These are phyloP conservation scores for Lachancea quebecensis DNA, from an alignment of 805 yeast genomes.

Conservation along the genomic window DNA sequence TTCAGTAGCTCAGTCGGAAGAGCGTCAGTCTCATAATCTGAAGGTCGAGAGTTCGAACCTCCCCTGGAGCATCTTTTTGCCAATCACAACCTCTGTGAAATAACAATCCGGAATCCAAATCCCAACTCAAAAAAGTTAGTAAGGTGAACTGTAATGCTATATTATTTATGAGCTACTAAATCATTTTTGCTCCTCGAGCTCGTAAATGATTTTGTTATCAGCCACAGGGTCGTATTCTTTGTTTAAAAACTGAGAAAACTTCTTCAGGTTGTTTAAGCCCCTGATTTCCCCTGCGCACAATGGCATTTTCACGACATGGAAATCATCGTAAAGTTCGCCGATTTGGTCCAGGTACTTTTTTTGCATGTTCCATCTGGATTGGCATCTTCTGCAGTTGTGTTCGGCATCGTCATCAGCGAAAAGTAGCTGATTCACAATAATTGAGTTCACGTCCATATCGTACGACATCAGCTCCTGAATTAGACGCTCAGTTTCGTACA, in stretches of 20 bases:
- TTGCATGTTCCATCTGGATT: conserved; percentile 92
- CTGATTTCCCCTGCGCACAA: conserved; percentile 91
- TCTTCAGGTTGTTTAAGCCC: conserved; percentile 78
- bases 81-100: no score
- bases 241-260: conserved; percentile 74
- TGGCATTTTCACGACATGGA: conserved; percentile 94
- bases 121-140: no score
- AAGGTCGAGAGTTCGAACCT: conserved; percentile 25
- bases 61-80: conserved; percentile 19
- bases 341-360: conserved; percentile 90
- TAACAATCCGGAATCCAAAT: no score
- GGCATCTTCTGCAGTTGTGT: conserved; percentile 79
- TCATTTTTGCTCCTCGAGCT: conserved; percentile 30
- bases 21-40: conserved; percentile 22
- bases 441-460: conserved; percentile 94
- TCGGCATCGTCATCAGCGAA: conserved; percentile 70
- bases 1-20: conserved; percentile 24
- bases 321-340: conserved; percentile 93
- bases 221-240: conserved; percentile 66
- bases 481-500: conserved; percentile 96
- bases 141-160: no score
- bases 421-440: conserved; percentile 88
- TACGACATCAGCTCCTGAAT: conserved; percentile 92
- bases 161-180: no score
- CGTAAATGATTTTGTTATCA: conserved; percentile 37